A percentile compares a stretch with the other conserved stretches of the same genome.
phyloP scores from a whole-genome alignment of 1,284 basidiomycete species.

The Testicularia cyperi region DNA sequence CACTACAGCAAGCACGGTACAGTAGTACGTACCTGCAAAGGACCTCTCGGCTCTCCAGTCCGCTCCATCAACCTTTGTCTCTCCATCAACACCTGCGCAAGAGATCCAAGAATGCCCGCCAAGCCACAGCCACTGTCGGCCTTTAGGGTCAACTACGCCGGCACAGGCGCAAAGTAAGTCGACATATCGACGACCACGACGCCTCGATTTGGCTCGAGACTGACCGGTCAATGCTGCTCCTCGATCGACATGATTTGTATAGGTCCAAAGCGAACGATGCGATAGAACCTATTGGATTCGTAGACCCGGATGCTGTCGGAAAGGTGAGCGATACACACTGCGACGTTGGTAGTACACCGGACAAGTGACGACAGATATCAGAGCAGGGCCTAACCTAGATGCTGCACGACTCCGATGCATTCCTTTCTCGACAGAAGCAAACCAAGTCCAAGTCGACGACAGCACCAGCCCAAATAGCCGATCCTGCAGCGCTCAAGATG shows the following conservation, averaged over 20 bases:
- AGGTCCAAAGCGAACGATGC: conserved; percentile 17
- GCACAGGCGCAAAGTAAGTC: conserved; percentile 22
- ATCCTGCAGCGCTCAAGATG: conserved; percentile 47
- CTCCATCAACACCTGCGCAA: background rate
- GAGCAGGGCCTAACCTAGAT: no score
- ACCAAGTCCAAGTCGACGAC: conserved; percentile 15
- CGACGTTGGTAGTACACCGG: no score
- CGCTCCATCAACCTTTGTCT: no score
- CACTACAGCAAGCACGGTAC: no score
- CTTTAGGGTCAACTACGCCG: conserved; percentile 29
- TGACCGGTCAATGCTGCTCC: background rate
- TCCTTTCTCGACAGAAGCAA: conserved; percentile 18
- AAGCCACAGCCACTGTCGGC: conserved; percentile 21
- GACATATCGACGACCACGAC: background rate
- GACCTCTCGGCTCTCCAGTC: no score
- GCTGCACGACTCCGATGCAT: no score
- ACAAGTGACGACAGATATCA: no score
- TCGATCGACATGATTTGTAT: background rate
- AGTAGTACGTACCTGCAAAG: no score
- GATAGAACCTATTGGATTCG: conserved; percentile 24
- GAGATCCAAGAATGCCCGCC: background rate
- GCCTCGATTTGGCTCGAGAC: background rate
- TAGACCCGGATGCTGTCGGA: conserved; percentile 19
- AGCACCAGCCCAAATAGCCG: conserved; percentile 15
- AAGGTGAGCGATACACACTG: no score